phyloP scores from a whole-genome alignment of 179 eudicot species.

The Spergularia azorica region DNA sequence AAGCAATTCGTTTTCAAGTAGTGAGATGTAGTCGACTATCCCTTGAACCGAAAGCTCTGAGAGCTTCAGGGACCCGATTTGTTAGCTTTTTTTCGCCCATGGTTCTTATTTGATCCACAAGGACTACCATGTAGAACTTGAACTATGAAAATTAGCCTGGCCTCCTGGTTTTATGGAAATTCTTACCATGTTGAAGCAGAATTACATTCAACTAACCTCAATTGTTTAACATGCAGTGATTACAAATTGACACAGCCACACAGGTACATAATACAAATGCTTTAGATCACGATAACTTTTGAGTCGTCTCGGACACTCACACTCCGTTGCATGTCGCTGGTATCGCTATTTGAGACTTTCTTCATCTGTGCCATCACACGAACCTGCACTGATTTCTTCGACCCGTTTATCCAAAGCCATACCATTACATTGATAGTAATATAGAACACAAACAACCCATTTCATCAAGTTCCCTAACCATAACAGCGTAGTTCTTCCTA shows the following conservation, averaged over 20 bases:
- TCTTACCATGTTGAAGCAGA: background rate
- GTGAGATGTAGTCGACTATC: conserved; percentile 8
- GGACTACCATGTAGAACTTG: background rate
- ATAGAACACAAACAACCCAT: conserved; percentile 22
- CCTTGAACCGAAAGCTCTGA: conserved; percentile 4
- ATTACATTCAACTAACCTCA: background rate
- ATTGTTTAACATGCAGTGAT: background rate
- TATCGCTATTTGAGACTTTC: background rate
- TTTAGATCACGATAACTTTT: background rate
- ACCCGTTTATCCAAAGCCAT: background rate
- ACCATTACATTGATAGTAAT: conserved; percentile 19
- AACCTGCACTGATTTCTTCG: conserved; percentile 4
- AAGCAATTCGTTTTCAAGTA: conserved; percentile 4
- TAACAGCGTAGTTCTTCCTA: conserved; percentile 19
- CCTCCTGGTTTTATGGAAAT: background rate
- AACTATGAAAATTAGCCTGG: background rate
- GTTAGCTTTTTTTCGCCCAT: conserved; percentile 20
- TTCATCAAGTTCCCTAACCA: conserved; percentile 23
- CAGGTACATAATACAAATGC: background rate
- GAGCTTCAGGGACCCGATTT: conserved; percentile 14
- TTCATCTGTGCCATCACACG: background rate
- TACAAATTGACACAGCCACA: background rate
- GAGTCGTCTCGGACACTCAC: background rate
- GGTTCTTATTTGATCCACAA: background rate
- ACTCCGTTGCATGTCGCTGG: background rate